A percentile compares a stretch with the other conserved stretches of the same genome.
Conservation (phyloP, 371 early-diverging fungal species). For the Amoeboaphelidium protococcarum region DNA sequence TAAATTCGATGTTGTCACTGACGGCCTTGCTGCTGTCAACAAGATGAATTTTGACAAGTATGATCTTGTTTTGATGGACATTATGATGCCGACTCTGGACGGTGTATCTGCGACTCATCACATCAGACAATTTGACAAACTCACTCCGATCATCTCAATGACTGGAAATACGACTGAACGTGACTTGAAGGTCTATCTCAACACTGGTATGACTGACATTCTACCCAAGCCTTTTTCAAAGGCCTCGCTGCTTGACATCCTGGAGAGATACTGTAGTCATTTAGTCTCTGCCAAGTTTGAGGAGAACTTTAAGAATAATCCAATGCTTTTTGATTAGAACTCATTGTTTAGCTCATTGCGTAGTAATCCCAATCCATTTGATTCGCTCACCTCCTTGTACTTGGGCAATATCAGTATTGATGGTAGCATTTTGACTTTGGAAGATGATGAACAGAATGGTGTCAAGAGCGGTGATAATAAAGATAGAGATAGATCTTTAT, state of each 20-base stretch:
- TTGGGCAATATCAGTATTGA: no score
- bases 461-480: no score
- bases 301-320: no score
- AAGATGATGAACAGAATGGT: no score
- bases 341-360: no score
- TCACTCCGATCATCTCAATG: constrained; percentile 50
- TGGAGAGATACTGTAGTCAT: constrained; percentile 5
- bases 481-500: no score
- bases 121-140: constrained; percentile 39
- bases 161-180: constrained; percentile 36
- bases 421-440: no score
- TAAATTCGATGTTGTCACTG: constrained; percentile 34
- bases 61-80: constrained; percentile 53
- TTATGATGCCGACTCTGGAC: constrained; percentile 44
- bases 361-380: no score
- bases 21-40: constrained; percentile 39
- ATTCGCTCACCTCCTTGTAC: no score
- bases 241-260: constrained; percentile 3
- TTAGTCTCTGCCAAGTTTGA: neutral
- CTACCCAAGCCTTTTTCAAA: constrained; percentile 47
- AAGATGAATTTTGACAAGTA: constrained; percentile 35
- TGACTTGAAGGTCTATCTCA: constrained; percentile 36
- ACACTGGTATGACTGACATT: constrained; percentile 52
- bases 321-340: no score
- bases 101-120: constrained; percentile 42